Percentiles rank a stretch among this genome's conserved stretches.
Conservation (phyloP, 352 stramenopile genomes). For the Thraustochytrium sp. region DNA sequence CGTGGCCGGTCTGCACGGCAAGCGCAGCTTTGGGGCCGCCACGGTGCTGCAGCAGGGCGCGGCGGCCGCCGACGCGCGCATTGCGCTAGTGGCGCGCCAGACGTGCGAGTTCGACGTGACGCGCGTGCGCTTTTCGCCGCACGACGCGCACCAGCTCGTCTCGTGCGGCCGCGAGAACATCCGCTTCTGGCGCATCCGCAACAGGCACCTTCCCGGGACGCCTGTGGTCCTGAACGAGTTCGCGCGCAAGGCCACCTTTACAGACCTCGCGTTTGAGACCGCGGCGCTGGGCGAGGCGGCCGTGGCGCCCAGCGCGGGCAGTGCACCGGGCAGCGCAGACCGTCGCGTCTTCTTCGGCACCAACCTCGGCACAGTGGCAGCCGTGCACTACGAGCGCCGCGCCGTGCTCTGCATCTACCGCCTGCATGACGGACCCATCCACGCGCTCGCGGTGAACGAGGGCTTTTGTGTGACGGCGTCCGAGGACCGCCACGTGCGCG, state of each 20-base stretch:
- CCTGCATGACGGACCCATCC: slow-evolving; percentile 73
- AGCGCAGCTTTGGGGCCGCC: not conserved
- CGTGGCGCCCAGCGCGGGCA: not conserved
- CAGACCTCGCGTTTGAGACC: slow-evolving; percentile 70
- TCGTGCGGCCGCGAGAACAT: slow-evolving; percentile 81
- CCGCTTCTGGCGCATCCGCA: slow-evolving; percentile 74
- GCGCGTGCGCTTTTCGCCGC: slow-evolving; percentile 67
- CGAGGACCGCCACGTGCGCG: slow-evolving; percentile 72
- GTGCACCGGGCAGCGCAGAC: not conserved
- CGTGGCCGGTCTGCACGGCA: slow-evolving; percentile 48
- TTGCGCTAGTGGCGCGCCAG: slow-evolving; percentile 63
- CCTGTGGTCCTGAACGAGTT: slow-evolving; percentile 80
- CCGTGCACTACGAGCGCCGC: slow-evolving; percentile 68
- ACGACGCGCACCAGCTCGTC: slow-evolving; percentile 69
- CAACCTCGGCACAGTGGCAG: slow-evolving; percentile 42
- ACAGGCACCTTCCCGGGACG: slow-evolving; percentile 63
- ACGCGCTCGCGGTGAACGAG: slow-evolving; percentile 72
- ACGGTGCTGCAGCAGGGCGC: not conserved
- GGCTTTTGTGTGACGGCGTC: slow-evolving; percentile 78
- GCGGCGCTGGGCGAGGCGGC: not conserved
- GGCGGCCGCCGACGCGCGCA: not conserved
- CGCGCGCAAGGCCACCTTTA: slow-evolving; percentile 71
- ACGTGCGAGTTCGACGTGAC: slow-evolving; percentile 73
- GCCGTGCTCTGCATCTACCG: slow-evolving; percentile 77
- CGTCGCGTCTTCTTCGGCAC: slow-evolving; percentile 44